Percentiles rank a stretch among this genome's conserved stretches.
Evolutionary conservation across 2,329 filamentous ascomycete species (phyloP).

Genomic region (Botrytis tulipae): DNA sequence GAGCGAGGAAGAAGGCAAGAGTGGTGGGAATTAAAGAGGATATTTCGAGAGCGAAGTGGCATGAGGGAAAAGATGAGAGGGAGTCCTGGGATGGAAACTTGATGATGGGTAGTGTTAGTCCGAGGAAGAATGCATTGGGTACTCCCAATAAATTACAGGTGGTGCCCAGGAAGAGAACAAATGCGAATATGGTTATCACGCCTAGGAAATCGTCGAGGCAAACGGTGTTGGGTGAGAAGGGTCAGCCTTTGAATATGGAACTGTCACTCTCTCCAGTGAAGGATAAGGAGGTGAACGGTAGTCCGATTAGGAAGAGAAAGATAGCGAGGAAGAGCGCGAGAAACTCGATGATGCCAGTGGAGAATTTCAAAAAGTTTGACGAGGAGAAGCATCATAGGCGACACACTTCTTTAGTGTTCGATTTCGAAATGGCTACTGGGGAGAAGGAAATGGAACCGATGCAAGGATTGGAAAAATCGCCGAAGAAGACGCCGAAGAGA

Average conservation of each 20-base stretch:
- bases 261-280: neutral
- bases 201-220: slow-evolving; percentile 34
- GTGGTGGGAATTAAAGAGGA: slow-evolving; percentile 35
- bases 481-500: neutral
- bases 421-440: slow-evolving; percentile 3
- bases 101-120: slow-evolving; percentile 19
- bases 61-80: slow-evolving; percentile 17
- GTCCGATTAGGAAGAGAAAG: slow-evolving; percentile 28
- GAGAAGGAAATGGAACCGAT: neutral
- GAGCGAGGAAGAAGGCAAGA: slow-evolving; percentile 41
- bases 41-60: slow-evolving; percentile 40
- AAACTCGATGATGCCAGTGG: slow-evolving; percentile 20
- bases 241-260: neutral
- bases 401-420: slow-evolving; percentile 5
- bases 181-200: slow-evolving; percentile 37
- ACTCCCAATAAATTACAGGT: slow-evolving; percentile 10
- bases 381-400: slow-evolving; percentile 12
- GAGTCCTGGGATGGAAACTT: neutral
- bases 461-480: neutral
- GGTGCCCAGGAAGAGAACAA: slow-evolving; percentile 38
- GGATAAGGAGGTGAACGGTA: slow-evolving; percentile 2
- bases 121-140: slow-evolving; percentile 25
- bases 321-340: slow-evolving; percentile 30
- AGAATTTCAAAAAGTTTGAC: neutral
- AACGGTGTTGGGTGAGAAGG: slow-evolving; percentile 18